Evolutionary conservation across 2,329 filamentous ascomycete species (phyloP).

Genomic region (Epicoccum sorghinum): DNA sequence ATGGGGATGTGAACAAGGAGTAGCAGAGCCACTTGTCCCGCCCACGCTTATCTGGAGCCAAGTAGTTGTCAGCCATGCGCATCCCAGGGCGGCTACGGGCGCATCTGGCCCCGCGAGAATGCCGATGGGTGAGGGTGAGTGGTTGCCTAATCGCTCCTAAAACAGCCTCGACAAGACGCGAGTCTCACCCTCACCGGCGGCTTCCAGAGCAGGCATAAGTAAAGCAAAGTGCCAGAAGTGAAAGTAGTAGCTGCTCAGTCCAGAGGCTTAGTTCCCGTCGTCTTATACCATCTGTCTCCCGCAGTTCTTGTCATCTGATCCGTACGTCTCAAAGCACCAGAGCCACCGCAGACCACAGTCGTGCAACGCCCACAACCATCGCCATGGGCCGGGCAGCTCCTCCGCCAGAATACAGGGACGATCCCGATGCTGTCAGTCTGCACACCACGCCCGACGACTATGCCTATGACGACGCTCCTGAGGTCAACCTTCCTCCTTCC

Average conservation of each 20-base stretch:
- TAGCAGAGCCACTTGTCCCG: constrained; percentile 1
- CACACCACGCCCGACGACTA: constrained; percentile 49
- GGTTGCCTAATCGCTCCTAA: constrained; percentile 33
- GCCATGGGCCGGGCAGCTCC: constrained; percentile 41
- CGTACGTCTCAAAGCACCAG: too few species aligned
- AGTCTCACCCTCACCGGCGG: constrained; percentile 32
- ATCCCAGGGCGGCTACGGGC: neutral
- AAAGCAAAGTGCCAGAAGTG: constrained; percentile 5
- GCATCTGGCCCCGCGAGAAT: constrained; percentile 8
- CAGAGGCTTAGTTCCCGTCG: neutral
- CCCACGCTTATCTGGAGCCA: neutral
- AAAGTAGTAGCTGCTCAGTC: too few species aligned
- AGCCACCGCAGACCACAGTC: too few species aligned
- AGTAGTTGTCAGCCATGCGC: neutral
- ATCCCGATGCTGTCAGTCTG: constrained; percentile 47
- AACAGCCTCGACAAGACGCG: constrained; percentile 23
- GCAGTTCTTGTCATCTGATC: neutral
- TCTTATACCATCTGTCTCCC: neutral
- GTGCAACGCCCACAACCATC: constrained; percentile 1
- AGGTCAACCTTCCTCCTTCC: constrained; percentile 41
- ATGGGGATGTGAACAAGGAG: neutral
- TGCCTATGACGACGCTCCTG: constrained; percentile 45
- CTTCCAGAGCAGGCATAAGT: constrained; percentile 19
- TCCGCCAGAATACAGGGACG: constrained; percentile 40
- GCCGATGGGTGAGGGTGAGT: constrained; percentile 22